Percentiles rank a stretch among this genome's conserved stretches.
Evolutionary conservation across 768 basidiomycete genomes (phyloP).

Genomic region (Collybia sp.): DNA sequence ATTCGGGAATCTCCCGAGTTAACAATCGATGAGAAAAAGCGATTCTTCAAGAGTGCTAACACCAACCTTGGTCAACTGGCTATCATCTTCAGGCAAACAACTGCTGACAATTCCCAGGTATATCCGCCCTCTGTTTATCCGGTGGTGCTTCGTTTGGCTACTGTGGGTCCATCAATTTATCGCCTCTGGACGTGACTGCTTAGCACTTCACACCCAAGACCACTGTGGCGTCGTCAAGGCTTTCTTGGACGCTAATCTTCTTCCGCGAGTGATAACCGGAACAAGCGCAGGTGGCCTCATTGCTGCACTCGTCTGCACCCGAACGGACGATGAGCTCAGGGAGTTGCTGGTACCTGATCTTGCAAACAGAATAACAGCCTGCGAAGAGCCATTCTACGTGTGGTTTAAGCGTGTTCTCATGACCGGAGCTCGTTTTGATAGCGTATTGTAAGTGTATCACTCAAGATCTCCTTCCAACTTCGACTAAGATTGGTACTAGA

Average conservation of each 20-base stretch:
- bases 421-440: conserved; percentile 95
- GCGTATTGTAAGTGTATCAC: conserved; percentile 39
- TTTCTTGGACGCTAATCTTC: conserved; percentile 77
- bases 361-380: conserved; percentile 79
- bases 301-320: conserved; percentile 72
- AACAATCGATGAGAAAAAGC: conserved; percentile 81
- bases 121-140: conserved; percentile 90
- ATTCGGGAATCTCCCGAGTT: conserved; percentile 72
- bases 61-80: conserved; percentile 67
- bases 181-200: background rate
- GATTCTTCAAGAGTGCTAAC: conserved; percentile 87
- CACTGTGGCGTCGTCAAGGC: conserved; percentile 92
- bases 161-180: conserved; percentile 43
- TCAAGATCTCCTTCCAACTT: conserved; percentile 3
- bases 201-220: conserved; percentile 36
- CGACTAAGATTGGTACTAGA: conserved; percentile 15
- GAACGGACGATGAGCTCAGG: conserved; percentile 84
- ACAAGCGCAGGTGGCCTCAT: conserved; percentile 91
- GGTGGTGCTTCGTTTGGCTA: conserved; percentile 96
- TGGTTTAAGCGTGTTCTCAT: conserved; percentile 72
- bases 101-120: conserved; percentile 26
- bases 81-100: background rate
- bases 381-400: conserved; percentile 67
- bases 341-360: conserved; percentile 75
- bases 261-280: conserved; percentile 92